Evolutionary conservation across 306 rosid species (phyloP).

Genomic region (Vigna reflexopilosa): DNA sequence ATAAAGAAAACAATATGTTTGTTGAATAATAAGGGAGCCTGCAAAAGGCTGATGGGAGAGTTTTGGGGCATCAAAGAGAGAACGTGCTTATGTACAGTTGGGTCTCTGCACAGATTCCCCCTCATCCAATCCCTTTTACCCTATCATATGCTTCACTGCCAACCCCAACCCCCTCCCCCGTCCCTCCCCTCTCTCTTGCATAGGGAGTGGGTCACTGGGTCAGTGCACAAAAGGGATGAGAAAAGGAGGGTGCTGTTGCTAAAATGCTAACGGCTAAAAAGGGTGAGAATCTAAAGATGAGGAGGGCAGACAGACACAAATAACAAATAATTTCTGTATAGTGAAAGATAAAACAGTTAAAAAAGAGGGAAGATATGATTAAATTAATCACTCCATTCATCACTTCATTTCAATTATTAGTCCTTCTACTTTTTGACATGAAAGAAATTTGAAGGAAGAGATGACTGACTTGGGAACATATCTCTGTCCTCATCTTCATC

Average conservation of each 20-base stretch:
- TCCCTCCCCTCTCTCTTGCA: slow-evolving; percentile 15
- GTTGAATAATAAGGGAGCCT: slow-evolving; percentile 46
- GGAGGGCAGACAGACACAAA: slow-evolving; percentile 5
- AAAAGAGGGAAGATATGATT: not conserved
- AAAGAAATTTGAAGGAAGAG: slow-evolving; percentile 29
- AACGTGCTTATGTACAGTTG: slow-evolving; percentile 64
- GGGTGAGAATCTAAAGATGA: slow-evolving; percentile 22
- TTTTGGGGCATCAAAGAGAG: slow-evolving; percentile 54
- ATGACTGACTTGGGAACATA: slow-evolving; percentile 41
- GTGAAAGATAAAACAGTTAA: slow-evolving; percentile 12
- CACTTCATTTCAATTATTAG: slow-evolving; percentile 4
- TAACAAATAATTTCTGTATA: slow-evolving; percentile 29
- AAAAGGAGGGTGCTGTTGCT: slow-evolving; percentile 38
- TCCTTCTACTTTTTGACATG: slow-evolving; percentile 23
- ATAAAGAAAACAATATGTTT: slow-evolving; percentile 35
- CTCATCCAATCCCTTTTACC: slow-evolving; percentile 54
- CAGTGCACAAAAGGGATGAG: slow-evolving; percentile 45
- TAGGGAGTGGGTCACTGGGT: slow-evolving; percentile 44
- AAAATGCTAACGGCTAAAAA: slow-evolving; percentile 46
- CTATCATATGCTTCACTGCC: slow-evolving; percentile 51
- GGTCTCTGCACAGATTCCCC: slow-evolving; percentile 69
- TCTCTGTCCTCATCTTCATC: slow-evolving; percentile 36
- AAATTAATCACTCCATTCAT: slow-evolving; percentile 6
- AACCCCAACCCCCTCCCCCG: not conserved
- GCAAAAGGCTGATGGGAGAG: slow-evolving; percentile 56